Percentiles rank a stretch among this genome's conserved stretches.
These are phyloP conservation scores for Lepiota brunneoincarnata DNA, from an alignment of 768 basidiomycete species.

Conservation along the genomic window DNA sequence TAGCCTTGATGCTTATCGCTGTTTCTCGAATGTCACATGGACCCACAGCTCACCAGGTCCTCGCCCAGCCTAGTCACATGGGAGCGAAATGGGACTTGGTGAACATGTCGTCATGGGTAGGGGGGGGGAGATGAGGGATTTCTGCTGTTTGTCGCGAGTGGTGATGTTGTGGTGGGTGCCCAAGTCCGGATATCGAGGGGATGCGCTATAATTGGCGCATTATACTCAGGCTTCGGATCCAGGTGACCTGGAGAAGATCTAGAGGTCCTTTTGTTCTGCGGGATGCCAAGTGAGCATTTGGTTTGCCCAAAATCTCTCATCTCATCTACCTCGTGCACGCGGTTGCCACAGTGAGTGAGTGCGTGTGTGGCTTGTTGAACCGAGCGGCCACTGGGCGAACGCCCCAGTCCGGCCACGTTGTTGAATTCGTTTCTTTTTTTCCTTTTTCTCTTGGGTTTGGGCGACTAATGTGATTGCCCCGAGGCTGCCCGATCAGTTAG, in stretches of 20 bases:
- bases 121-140: background rate
- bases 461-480: too few relatives aligned
- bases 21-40: background rate
- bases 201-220: background rate
- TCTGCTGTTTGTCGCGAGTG: conserved; percentile 1
- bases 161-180: background rate
- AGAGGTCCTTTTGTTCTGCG: background rate
- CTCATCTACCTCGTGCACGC: too few relatives aligned
- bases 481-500: background rate
- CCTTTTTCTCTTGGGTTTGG: too few relatives aligned
- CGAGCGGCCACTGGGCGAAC: too few relatives aligned
- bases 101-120: background rate
- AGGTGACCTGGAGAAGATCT: background rate
- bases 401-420: too few relatives aligned
- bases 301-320: too few relatives aligned
- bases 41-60: background rate
- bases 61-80: background rate
- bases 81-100: background rate
- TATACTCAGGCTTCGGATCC: background rate
- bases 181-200: background rate
- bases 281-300: too few relatives aligned
- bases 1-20: background rate
- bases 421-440: too few relatives aligned
- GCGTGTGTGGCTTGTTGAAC: too few relatives aligned
- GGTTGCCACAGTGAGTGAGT: too few relatives aligned